Evolutionary conservation across 176 grass and related monocot species (phyloP).

Genomic region (Lolium rigidum): DNA sequence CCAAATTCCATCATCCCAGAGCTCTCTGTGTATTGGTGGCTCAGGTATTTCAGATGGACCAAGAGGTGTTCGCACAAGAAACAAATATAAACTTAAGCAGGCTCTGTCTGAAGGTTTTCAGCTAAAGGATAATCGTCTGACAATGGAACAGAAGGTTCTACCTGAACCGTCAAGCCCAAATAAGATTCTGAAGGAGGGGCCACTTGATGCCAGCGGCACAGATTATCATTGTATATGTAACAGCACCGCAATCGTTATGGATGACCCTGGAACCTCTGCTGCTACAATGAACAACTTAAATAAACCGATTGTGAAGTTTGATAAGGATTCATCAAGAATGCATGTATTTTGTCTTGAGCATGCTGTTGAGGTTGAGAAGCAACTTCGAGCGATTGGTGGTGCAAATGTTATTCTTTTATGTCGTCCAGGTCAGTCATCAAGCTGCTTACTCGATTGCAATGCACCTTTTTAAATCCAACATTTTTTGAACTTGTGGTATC

Average conservation of each 20-base stretch:
- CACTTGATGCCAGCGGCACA: constrained; percentile 18
- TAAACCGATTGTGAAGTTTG: constrained; percentile 49
- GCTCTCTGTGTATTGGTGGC: constrained; percentile 33
- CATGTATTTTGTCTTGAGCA: constrained; percentile 99
- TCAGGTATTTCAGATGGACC: constrained; percentile 46
- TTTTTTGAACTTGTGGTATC: constrained; percentile 4
- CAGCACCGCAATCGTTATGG: constrained; percentile 23
- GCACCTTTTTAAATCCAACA: neutral
- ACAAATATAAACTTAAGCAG: constrained; percentile 64
- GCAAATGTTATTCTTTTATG: constrained; percentile 80
- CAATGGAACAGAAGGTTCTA: constrained; percentile 51
- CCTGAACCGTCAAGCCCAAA: constrained; percentile 51
- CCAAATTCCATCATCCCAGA: constrained; percentile 46
- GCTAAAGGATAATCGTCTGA: constrained; percentile 44
- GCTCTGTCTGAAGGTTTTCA: constrained; percentile 59
- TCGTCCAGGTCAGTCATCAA: constrained; percentile 72
- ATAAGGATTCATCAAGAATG: constrained; percentile 96
- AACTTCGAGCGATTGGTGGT: constrained; percentile 76
- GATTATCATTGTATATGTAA: constrained; percentile 47
- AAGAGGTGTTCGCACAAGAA: constrained; percentile 51
- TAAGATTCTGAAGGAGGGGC: constrained; percentile 35
- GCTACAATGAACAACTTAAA: constrained; percentile 33
- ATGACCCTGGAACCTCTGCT: constrained; percentile 35
- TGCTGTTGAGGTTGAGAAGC: constrained; percentile 86
- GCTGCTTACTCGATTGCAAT: constrained; percentile 21